A percentile compares a stretch with the other conserved stretches of the same genome.
phyloP scores from a whole-genome alignment of 1,139 yeast species.

The Saccharomyces pastorianus region DNA sequence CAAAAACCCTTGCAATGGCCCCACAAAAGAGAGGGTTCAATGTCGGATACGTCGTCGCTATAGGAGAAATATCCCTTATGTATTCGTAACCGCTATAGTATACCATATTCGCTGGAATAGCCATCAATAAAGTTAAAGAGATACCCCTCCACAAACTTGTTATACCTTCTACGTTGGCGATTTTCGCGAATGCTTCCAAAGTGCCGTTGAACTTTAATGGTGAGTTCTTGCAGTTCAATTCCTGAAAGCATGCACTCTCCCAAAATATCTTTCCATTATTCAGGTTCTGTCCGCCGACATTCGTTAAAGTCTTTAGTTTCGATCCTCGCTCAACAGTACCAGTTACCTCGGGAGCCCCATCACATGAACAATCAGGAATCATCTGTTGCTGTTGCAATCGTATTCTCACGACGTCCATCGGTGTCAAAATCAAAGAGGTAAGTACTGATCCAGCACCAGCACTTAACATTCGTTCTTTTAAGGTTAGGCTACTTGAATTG shows the following conservation, averaged over 20 bases:
- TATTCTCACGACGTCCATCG: constrained; percentile 87
- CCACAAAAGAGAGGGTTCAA: constrained; percentile 84
- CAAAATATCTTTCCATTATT: constrained; percentile 33
- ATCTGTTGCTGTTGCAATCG: constrained; percentile 84
- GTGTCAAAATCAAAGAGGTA: constrained; percentile 81
- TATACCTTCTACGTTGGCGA: constrained; percentile 64
- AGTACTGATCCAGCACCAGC: constrained; percentile 88
- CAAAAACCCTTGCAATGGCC: constrained; percentile 67
- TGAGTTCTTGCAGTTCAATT: constrained; percentile 22
- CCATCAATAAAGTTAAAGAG: constrained; percentile 75
- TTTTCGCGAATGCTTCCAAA: constrained; percentile 61
- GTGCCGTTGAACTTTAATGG: constrained; percentile 43
- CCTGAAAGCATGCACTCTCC: constrained; percentile 33
- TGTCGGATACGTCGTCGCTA: constrained; percentile 37
- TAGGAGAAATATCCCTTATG: constrained; percentile 65
- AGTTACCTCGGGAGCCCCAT: constrained; percentile 12
- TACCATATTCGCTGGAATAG: constrained; percentile 86
- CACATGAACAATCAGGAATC: constrained; percentile 37
- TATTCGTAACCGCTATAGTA: constrained; percentile 92
- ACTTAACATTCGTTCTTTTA: constrained; percentile 61
- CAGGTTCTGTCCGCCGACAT: constrained; percentile 7
- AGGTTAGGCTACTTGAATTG: constrained; percentile 10
- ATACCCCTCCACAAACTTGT: constrained; percentile 84
- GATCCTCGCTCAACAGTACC: constrained; percentile 10
- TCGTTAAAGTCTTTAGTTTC: constrained; percentile 2